phyloP scores from a whole-genome alignment of 2,329 filamentous ascomycete species.

The Botryotinia globosa region DNA sequence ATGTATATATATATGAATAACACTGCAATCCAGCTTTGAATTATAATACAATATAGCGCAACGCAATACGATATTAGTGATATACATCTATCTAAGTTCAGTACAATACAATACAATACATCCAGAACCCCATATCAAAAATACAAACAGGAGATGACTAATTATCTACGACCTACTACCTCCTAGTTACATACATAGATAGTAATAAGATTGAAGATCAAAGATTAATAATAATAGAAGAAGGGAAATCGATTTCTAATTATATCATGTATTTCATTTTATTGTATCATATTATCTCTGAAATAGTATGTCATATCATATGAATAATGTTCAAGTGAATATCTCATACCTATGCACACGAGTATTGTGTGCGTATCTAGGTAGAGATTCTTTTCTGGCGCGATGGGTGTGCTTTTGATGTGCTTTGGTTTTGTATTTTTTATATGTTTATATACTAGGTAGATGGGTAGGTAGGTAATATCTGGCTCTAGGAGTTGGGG shows the following conservation, averaged over 20 bases:
- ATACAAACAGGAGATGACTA: background rate
- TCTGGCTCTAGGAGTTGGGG: background rate
- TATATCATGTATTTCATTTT: too few relatives aligned
- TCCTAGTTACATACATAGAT: too few relatives aligned
- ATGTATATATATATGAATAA: background rate
- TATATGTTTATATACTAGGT: too few relatives aligned
- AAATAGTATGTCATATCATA: too few relatives aligned
- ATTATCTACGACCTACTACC: too few relatives aligned
- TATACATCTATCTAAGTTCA: background rate
- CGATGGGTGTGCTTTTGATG: too few relatives aligned
- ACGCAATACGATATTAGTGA: background rate
- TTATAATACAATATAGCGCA: background rate
- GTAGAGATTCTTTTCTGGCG: background rate
- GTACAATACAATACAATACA: too few relatives aligned
- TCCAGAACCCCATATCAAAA: background rate
- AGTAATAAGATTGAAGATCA: background rate
- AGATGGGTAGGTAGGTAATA: too few relatives aligned
- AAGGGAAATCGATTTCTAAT: background rate
- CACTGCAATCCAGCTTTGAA: background rate
- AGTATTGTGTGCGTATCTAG: background rate
- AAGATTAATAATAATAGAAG: background rate
- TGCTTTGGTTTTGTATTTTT: too few relatives aligned
- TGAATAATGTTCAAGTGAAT: background rate
- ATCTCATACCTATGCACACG: background rate
- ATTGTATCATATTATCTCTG: too few relatives aligned